Base-by-base conservation (phyloP, 2,329 filamentous ascomycete genomes). In the Exophiala xenobiotica region DNA sequence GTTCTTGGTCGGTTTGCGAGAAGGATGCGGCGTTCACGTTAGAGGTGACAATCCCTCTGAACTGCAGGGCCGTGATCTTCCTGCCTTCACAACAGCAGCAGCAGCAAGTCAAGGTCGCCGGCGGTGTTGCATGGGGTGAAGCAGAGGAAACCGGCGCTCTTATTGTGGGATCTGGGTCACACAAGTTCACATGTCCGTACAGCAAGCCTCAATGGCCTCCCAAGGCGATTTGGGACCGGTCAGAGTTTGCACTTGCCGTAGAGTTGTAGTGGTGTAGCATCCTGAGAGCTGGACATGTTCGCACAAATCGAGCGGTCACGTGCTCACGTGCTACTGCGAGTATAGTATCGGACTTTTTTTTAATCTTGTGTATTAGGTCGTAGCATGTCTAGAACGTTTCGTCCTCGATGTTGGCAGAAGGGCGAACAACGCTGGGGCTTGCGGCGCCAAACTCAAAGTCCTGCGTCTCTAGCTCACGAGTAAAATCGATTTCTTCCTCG, bases 311-410 rank as follows among this genome's bases (percentile, higher is more conserved):
- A n/a, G n/a, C n/a, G n/a, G n/a, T n/a, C n/a, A n/a, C n/a, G n/a
- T n/a, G n/a, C n/a, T n/a, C n/a, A n/a, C n/a, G n/a, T n/a, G n/a
- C n/a, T n/a, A n/a, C n/a, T n/a, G n/a, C n/a, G n/a, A n/a, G n/a
- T n/a, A n/a, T n/a, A n/a, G n/a, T n/a, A n/a, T n/a, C n/a, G n/a
- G n/a, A n/a, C n/a, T n/a, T n/a, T n/a, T n/a, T n/a, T n/a, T n/a
- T n/a, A n/a, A n/a, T n/a, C n/a, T n/a, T n/a, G n/a, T n/a, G n/a
- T n/a, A n/a, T n/a, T n/a, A n/a, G n/a, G n/a, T 26, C 23, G 5
- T n/a, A n/a, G n/a, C n/a, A n/a, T n/a, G n/a, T 6, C 26, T 48
- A 77, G 51, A 77, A 76, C 0, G 70, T 75, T 51, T 76, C 74
- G 55, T 77, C 73, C 43, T 76, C 74, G 24, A 74, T 54, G 22